Percentiles rank a stretch among this genome's conserved stretches.
Evolutionary conservation across 805 yeast genomes (phyloP).

Genomic region (Lipomyces yamadae): DNA sequence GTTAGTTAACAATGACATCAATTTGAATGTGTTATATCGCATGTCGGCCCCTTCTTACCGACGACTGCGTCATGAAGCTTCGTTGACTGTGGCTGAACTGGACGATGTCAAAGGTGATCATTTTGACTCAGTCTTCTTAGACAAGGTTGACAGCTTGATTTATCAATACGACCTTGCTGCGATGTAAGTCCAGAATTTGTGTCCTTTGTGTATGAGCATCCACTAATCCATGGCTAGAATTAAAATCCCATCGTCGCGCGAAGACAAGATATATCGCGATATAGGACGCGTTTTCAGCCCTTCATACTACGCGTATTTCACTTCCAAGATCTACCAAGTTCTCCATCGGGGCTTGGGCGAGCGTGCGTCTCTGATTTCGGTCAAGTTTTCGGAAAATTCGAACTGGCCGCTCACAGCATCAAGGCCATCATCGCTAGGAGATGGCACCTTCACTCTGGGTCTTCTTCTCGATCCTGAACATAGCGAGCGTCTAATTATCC

Average conservation of each 20-base stretch:
- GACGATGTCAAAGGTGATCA: conserved; percentile 83
- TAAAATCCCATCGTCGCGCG: conserved; percentile 19
- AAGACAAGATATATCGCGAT: conserved; percentile 28
- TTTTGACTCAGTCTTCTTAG: conserved; percentile 76
- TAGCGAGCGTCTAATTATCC: conserved; percentile 80
- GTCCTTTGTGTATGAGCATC: neutral
- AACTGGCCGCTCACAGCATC: conserved; percentile 40
- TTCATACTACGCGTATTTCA: conserved; percentile 20
- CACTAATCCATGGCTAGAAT: conserved; percentile 6
- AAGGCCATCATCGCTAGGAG: conserved; percentile 36
- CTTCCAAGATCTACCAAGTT: conserved; percentile 51
- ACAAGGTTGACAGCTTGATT: conserved; percentile 53
- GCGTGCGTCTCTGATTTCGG: conserved; percentile 44
- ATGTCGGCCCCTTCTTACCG: conserved; percentile 24
- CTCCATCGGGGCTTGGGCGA: conserved; percentile 47
- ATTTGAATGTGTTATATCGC: conserved; percentile 27
- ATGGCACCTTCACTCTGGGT: conserved; percentile 54
- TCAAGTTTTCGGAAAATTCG: conserved; percentile 45
- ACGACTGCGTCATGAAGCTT: conserved; percentile 60
- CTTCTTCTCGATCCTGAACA: conserved; percentile 70
- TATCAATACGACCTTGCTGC: conserved; percentile 65
- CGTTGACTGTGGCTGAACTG: conserved; percentile 66
- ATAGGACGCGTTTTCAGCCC: conserved; percentile 29
- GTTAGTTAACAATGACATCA: conserved; percentile 22
- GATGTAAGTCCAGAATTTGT: neutral